Evolutionary conservation across 1,284 basidiomycete species (phyloP).

Genomic region (Cryptococcus sp.): DNA sequence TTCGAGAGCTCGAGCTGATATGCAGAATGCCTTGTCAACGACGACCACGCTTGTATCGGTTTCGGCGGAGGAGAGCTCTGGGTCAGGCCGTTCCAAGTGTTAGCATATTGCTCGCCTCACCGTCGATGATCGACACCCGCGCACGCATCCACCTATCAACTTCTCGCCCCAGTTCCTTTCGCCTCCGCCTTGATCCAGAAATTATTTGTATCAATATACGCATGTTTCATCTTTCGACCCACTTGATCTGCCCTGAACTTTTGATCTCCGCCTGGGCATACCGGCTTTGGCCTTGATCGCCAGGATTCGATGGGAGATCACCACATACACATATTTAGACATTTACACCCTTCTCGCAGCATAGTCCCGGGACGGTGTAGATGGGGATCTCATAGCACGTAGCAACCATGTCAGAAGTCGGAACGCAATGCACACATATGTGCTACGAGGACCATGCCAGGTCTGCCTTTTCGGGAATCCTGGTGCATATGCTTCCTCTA

Average conservation of each 20-base stretch:
- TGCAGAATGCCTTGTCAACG: slow-evolving; percentile 35
- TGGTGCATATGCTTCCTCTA: no score
- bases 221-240: background rate
- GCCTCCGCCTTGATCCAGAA: background rate
- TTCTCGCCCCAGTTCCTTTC: background rate
- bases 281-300: no score
- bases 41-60: slow-evolving; percentile 43
- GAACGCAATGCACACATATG: no score
- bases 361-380: no score
- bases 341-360: no score
- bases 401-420: no score
- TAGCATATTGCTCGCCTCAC: slow-evolving; percentile 24
- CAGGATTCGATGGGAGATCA: no score
- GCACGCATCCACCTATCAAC: background rate
- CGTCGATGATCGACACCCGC: slow-evolving; percentile 3
- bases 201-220: background rate
- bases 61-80: slow-evolving; percentile 43
- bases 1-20: background rate
- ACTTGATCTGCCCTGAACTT: background rate
- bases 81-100: slow-evolving; percentile 41
- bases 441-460: no score
- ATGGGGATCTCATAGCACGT: no score
- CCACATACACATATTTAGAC: no score
- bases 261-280: no score
- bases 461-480: no score